Percentiles rank a stretch among this genome's conserved stretches.
Evolutionary conservation across 352 stramenopile genomes (phyloP).

Genomic region (Globisporangium mamillatum): DNA sequence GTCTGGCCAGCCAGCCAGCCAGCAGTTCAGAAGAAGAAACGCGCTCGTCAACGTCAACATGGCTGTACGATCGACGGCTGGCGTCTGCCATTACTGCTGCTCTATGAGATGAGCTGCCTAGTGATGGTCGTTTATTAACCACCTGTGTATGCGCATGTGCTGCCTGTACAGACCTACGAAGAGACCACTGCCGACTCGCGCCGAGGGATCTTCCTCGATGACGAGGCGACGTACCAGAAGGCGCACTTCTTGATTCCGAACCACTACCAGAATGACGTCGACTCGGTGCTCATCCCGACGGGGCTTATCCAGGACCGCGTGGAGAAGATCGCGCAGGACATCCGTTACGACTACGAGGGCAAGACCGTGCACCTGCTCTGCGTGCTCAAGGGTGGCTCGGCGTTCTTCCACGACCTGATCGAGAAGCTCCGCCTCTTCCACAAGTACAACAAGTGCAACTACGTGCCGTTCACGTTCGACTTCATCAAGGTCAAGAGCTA

Average conservation of each 20-base stretch:
- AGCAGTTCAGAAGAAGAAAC: slow-evolving; percentile 2
- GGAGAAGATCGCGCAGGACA: slow-evolving; percentile 91
- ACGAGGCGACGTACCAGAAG: slow-evolving; percentile 67
- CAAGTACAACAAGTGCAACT: slow-evolving; percentile 87
- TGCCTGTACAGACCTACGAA: not conserved
- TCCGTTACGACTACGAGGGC: slow-evolving; percentile 86
- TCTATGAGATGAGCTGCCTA: not conserved
- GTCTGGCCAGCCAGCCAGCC: not conserved
- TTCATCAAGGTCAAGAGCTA: slow-evolving; percentile 96
- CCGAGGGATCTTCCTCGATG: slow-evolving; percentile 56
- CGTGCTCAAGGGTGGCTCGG: slow-evolving; percentile 88
- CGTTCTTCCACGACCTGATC: slow-evolving; percentile 89
- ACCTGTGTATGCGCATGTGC: not conserved
- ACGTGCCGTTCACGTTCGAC: slow-evolving; percentile 92
- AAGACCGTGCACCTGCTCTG: slow-evolving; percentile 91
- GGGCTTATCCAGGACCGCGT: slow-evolving; percentile 90
- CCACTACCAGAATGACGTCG: slow-evolving; percentile 79
- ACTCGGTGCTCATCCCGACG: slow-evolving; percentile 87
- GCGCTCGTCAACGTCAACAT: slow-evolving; percentile 2
- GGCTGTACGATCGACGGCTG: slow-evolving; percentile 2
- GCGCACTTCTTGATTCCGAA: slow-evolving; percentile 75
- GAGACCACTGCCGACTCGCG: slow-evolving; percentile 26
- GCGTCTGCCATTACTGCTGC: too few relatives aligned
- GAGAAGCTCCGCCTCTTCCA: slow-evolving; percentile 81
- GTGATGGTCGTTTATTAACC: not conserved